Conservation (phyloP, 192 early-diverging fungal genomes). For the Blastocladiella britannica region DNA sequence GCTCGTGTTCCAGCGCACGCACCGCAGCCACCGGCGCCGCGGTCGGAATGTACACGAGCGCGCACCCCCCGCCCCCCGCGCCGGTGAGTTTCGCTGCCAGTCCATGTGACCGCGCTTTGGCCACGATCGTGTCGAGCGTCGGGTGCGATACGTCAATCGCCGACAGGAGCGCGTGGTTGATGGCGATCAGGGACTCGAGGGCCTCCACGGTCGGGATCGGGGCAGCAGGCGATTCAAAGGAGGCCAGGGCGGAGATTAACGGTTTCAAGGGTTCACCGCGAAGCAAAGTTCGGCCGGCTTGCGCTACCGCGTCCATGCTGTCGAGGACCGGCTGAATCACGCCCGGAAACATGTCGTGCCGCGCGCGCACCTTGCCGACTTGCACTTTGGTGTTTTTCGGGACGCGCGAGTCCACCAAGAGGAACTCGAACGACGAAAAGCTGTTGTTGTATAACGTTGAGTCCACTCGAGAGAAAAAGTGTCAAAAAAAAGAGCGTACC, state of each 20-base stretch:
- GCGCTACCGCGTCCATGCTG: slow-evolving; percentile 39
- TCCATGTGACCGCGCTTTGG: slow-evolving; percentile 30
- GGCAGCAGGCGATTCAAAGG: background rate
- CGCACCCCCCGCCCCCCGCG: slow-evolving; percentile 93
- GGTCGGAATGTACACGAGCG: slow-evolving; percentile 46
- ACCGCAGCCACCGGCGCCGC: slow-evolving; percentile 7
- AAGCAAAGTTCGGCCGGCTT: slow-evolving; percentile 15
- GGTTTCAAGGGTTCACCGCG: too few species aligned
- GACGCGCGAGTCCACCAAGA: slow-evolving; percentile 76
- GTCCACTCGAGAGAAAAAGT: background rate
- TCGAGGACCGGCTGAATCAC: slow-evolving; percentile 46
- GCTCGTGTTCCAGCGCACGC: slow-evolving; percentile 16
- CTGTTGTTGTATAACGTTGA: slow-evolving; percentile 11
- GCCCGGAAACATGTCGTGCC: slow-evolving; percentile 27
- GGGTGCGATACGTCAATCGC: slow-evolving; percentile 70
- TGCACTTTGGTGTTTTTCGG: slow-evolving; percentile 72
- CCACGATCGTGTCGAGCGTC: slow-evolving; percentile 51
- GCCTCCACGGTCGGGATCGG: background rate
- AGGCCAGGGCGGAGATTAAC: too few species aligned
- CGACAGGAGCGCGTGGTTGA: slow-evolving; percentile 65
- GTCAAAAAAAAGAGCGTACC: slow-evolving; percentile 7
- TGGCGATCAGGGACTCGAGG: slow-evolving; percentile 44
- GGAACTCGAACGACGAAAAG: slow-evolving; percentile 43
- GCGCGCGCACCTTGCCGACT: slow-evolving; percentile 52
- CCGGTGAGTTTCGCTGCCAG: slow-evolving; percentile 83